Evolutionary conservation across 2,329 filamentous ascomycete genomes (phyloP), one percentile per base, ranked within the genome.

Genomic region (Fusarium buharicum): DNA sequence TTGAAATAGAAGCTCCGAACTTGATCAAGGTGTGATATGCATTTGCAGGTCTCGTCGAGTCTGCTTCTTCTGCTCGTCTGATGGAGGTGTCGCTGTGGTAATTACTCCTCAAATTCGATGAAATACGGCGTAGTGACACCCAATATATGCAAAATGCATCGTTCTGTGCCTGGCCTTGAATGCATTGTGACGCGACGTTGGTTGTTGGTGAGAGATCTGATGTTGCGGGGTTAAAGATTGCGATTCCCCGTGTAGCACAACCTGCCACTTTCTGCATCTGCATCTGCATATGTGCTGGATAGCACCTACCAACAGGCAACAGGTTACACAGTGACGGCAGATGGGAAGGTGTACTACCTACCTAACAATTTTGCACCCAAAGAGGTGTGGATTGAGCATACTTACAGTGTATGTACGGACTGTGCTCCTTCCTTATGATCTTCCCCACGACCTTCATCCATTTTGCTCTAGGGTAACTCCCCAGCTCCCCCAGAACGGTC

Each of bases 161-260:
- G 48, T 41, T 44, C 44, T 51, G 61, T 57, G 50, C 61, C 50
- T 61, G 50, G 55, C 40, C 50, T 64, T 51, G 61, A 38, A 50
- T 64, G 55, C 50, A 56, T 22, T 64, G 61, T 49, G 37, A 64
- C 61, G 20, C 47, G 38, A 50, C 37, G 8, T 51, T 40, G 30
- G 34, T 50, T 50, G 43, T 44, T 24, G 44, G 37, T 57, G 55
- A 38, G 39, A 64, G 43, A 62, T 62, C 47, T 58, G 13, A 46
- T 43, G 55, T 47, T 53, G 51, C 27, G 52, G 50, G 34, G 61
- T 57, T 28, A 14, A 51, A 41, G 12, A 40, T 50, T 47, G 27
- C 28, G 51, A 58, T 64, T 41, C 36, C 31, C 53, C 27, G 20
- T 44, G 44, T 57, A 50, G 36, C 36, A 64, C 56, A n/a, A 49